These are phyloP conservation scores for Orobanche coerulescens DNA, from an alignment of 257 asterid genomes.

Conservation along the genomic window DNA sequence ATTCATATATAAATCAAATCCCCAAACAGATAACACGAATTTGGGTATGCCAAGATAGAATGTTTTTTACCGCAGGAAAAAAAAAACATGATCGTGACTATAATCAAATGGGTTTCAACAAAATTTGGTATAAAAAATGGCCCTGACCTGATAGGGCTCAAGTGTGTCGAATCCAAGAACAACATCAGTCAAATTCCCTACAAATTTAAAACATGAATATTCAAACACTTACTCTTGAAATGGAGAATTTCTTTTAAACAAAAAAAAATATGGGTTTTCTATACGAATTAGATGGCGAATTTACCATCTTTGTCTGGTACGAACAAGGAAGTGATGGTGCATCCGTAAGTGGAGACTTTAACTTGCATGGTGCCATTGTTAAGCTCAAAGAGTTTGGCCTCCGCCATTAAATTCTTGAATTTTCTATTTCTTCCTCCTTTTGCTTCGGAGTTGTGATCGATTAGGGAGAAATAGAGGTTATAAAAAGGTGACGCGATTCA, in stretches of 20 bases:
- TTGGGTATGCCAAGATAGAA: conserved; percentile 1
- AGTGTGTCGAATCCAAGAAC: conserved; percentile 94
- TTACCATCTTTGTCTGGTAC: conserved; percentile 85
- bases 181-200: conserved; percentile 86
- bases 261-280: background rate
- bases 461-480: background rate
- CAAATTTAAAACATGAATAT: conserved; percentile 14
- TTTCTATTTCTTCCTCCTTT: background rate
- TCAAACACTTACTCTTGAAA: background rate
- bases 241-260: background rate
- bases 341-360: conserved; percentile 69
- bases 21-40: conserved; percentile 12
- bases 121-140: background rate
- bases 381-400: conserved; percentile 77
- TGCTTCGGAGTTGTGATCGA: background rate
- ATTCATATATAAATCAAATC: background rate
- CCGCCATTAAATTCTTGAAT: conserved; percentile 41
- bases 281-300: conserved; percentile 1
- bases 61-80: background rate
- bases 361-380: conserved; percentile 73
- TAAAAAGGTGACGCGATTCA: background rate
- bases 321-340: conserved; percentile 78
- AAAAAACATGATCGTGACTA: background rate
- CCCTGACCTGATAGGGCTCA: conserved; percentile 76
- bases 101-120: background rate